Evolutionary conservation across 495 filamentous ascomycete genomes (phyloP).

Genomic region (Aeminium ludgeri): DNA sequence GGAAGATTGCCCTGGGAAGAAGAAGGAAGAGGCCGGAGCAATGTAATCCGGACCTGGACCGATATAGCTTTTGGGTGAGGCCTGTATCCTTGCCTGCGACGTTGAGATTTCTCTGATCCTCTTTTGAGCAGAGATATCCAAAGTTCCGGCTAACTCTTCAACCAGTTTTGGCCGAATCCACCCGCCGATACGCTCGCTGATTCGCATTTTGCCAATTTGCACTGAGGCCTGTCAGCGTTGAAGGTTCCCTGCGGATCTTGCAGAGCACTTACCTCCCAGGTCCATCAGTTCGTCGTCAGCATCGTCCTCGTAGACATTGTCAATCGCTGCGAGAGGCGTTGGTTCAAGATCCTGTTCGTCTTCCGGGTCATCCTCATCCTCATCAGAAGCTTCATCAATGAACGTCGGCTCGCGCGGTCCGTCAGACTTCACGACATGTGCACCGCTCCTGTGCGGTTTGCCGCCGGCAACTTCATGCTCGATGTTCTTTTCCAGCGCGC

Average conservation of each 20-base stretch:
- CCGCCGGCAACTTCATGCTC: conserved; percentile 34
- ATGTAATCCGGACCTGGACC: conserved; percentile 25
- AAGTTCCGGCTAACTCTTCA: conserved; percentile 39
- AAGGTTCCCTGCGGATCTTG: not conserved
- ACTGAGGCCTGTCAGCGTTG: too few species aligned
- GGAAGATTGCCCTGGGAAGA: conserved; percentile 38
- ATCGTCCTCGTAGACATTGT: conserved; percentile 46
- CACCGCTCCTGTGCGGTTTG: conserved; percentile 7
- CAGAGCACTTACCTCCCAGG: conserved; percentile 47
- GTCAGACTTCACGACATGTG: conserved; percentile 3
- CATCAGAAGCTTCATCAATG: conserved; percentile 15
- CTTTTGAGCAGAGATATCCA: not conserved
- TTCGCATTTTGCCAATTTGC: conserved; percentile 31
- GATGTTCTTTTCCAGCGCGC: conserved; percentile 42
- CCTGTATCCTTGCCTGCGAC: conserved; percentile 1
- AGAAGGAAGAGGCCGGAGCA: conserved; percentile 42
- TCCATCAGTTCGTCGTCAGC: conserved; percentile 48
- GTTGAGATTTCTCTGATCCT: too few species aligned
- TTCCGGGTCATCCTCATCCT: conserved; percentile 29
- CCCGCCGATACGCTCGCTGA: conserved; percentile 54
- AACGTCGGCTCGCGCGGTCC: not conserved
- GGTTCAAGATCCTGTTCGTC: conserved; percentile 33
- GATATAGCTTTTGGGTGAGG: conserved; percentile 18
- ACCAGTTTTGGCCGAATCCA: conserved; percentile 38
- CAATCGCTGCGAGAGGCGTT: conserved; percentile 37